A percentile compares a stretch with the other conserved stretches of the same genome.
Evolutionary conservation across 768 basidiomycete species (phyloP).

Genomic region (Kwoniella sp.): DNA sequence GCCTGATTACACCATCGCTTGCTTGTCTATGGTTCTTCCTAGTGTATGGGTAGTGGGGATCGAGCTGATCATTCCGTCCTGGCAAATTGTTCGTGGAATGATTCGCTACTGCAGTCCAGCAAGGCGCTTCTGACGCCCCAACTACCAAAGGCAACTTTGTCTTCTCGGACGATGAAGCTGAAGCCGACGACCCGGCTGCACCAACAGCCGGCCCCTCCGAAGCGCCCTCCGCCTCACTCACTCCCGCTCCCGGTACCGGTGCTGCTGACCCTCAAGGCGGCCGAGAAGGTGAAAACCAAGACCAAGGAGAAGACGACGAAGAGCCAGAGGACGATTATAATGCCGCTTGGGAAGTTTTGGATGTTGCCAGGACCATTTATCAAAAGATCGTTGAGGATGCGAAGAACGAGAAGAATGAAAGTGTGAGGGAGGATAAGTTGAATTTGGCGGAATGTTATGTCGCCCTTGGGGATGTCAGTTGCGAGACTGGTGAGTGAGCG

Average conservation of each 20-base stretch:
- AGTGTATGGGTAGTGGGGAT: no score
- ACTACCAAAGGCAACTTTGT: slow-evolving; percentile 19
- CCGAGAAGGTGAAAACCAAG: slow-evolving; percentile 39
- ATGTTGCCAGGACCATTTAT: slow-evolving; percentile 85
- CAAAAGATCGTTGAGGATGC: slow-evolving; percentile 66
- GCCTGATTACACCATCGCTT: no score
- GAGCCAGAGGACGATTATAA: slow-evolving; percentile 93
- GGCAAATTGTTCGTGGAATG: no score
- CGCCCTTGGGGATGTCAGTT: slow-evolving; percentile 88
- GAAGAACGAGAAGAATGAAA: slow-evolving; percentile 38
- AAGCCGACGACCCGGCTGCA: slow-evolving; percentile 16
- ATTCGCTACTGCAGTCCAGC: slow-evolving; percentile 10
- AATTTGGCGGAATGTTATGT: slow-evolving; percentile 90
- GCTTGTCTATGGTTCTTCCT: no score
- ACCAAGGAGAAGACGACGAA: slow-evolving; percentile 58
- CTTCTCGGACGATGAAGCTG: slow-evolving; percentile 34
- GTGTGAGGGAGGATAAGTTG: slow-evolving; percentile 59
- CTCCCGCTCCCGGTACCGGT: background rate
- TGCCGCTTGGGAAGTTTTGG: slow-evolving; percentile 96
- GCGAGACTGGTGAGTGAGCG: slow-evolving; percentile 78
- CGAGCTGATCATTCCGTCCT: no score
- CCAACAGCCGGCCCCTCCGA: slow-evolving; percentile 2
- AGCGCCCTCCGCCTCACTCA: slow-evolving; percentile 44
- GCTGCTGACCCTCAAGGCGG: background rate
- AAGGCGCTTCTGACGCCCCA: slow-evolving; percentile 23